Conservation (phyloP, 768 basidiomycete species). For the Tricholoma saponaceum region DNA sequence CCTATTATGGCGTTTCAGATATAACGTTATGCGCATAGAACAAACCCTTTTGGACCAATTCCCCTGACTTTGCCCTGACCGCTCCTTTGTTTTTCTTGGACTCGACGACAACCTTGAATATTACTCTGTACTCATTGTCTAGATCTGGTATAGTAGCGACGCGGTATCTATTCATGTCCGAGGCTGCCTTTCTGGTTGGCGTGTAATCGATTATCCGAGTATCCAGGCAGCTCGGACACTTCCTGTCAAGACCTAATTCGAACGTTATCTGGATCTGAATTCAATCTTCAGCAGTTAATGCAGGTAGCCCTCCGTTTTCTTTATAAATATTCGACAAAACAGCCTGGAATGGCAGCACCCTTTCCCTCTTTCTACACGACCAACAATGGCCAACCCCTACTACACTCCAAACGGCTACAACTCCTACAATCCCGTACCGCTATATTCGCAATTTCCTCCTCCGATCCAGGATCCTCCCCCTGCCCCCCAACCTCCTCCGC, state of each 20-base stretch:
- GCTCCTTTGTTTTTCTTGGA: neutral
- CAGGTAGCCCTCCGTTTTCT: neutral
- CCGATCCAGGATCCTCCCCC: neutral
- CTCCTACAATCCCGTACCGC: neutral
- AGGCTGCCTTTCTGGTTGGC: neutral
- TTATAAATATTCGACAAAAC: neutral
- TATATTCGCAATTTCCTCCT: neutral
- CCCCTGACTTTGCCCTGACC: neutral
- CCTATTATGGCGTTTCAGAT: neutral
- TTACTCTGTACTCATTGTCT: neutral
- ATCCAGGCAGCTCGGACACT: neutral
- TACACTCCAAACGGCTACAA: neutral
- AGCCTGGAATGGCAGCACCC: neutral
- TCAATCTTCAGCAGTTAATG: neutral
- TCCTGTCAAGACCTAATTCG: neutral
- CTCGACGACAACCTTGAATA: neutral
- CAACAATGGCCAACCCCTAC: constrained; percentile 1
- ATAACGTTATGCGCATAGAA: neutral
- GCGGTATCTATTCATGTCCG: neutral
- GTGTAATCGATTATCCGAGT: neutral
- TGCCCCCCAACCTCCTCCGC: neutral
- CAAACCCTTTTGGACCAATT: neutral
- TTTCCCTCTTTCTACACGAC: neutral
- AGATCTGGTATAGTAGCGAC: neutral
- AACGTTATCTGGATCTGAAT: neutral